Percentiles rank a stretch among this genome's conserved stretches.
phyloP scores from a whole-genome alignment of 441 rosid species.

The Bruguiera hainesii region DNA sequence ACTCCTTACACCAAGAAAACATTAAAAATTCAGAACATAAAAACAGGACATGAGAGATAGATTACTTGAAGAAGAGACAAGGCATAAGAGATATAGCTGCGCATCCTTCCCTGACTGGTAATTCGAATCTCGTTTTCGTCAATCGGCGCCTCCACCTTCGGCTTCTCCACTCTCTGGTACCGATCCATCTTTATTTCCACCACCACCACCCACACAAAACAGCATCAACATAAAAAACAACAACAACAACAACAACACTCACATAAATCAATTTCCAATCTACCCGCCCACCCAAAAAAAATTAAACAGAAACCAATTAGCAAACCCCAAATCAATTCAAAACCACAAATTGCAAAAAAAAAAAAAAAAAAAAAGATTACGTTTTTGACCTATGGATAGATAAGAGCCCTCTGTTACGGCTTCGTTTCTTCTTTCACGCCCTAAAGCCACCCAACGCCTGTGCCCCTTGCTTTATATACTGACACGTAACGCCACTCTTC shows the following conservation, averaged over 20 bases:
- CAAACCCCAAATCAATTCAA: background rate
- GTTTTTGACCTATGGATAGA: too few relatives aligned
- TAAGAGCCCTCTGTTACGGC: conserved; percentile 44
- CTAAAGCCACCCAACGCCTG: conserved; percentile 8
- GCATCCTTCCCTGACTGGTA: conserved; percentile 88
- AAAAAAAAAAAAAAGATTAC: too few relatives aligned
- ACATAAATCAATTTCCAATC: too few relatives aligned
- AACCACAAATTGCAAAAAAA: too few relatives aligned
- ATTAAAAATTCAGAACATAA: background rate
- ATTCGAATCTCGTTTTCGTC: conserved; percentile 97
- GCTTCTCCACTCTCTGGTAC: conserved; percentile 92
- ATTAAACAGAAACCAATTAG: too few relatives aligned
- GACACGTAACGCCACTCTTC: background rate
- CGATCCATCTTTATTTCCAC: conserved; percentile 60
- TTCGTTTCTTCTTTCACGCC: conserved; percentile 47
- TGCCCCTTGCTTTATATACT: background rate
- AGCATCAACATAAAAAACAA: too few relatives aligned
- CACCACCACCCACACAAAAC: too few relatives aligned
- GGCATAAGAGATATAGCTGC: conserved; percentile 91
- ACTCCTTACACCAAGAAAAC: too few relatives aligned
- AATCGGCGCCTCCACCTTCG: conserved; percentile 72
- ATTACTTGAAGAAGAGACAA: conserved; percentile 77
- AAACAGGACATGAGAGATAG: background rate
- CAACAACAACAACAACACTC: too few relatives aligned
- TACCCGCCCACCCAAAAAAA: too few relatives aligned